phyloP scores from a whole-genome alignment of 352 stramenopile species.

The Globisporangium nagaii region DNA sequence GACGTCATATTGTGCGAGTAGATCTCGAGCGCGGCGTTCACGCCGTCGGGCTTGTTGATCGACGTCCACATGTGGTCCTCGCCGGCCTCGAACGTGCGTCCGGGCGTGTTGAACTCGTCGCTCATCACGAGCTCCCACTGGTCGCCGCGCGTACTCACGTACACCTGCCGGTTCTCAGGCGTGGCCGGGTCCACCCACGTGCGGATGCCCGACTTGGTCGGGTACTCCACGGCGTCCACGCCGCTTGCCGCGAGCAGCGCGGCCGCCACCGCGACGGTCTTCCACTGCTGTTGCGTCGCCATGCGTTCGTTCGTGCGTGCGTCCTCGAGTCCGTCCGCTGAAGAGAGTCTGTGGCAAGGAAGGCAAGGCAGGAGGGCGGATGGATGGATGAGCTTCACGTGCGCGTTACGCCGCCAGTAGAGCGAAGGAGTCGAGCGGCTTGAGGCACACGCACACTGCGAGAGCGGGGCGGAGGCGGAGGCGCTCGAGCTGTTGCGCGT shows the following conservation, averaged over 20 bases:
- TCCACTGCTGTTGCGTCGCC: neutral
- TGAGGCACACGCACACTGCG: no score
- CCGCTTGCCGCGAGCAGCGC: conserved; percentile 1
- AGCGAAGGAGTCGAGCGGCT: no score
- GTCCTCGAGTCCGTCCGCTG: neutral
- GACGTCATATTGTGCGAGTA: conserved; percentile 73
- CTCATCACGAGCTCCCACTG: conserved; percentile 68
- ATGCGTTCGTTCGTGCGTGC: neutral
- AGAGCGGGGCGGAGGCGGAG: no score
- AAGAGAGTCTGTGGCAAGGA: neutral
- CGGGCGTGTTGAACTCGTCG: conserved; percentile 64
- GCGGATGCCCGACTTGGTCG: conserved; percentile 50
- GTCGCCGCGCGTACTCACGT: conserved; percentile 48
- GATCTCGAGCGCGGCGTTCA: conserved; percentile 64
- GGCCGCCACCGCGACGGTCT: neutral
- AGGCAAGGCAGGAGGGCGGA: neutral
- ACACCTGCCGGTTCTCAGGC: conserved; percentile 28
- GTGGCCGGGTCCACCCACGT: conserved; percentile 63
- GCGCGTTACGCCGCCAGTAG: no score
- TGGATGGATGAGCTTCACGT: neutral
- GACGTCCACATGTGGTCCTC: conserved; percentile 93
- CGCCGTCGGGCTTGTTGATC: conserved; percentile 62
- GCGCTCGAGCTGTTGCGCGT: no score
- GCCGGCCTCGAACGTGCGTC: conserved; percentile 87
- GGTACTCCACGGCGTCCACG: conserved; percentile 19